These are phyloP conservation scores for Iris macrosiphon DNA, from an alignment of 106 monocot genomes.

Conservation along the genomic window DNA sequence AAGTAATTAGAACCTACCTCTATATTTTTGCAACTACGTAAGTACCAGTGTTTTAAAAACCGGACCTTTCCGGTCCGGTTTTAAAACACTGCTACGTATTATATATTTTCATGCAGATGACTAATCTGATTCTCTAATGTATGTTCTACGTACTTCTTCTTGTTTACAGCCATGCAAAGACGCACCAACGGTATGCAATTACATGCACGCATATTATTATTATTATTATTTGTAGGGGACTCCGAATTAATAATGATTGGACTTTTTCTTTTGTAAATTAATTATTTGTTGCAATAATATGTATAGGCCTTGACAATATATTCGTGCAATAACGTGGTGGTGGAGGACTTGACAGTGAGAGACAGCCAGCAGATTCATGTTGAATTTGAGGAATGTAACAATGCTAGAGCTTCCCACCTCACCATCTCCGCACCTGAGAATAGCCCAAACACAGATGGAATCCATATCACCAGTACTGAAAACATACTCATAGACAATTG, in stretches of 20 bases:
- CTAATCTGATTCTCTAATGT: background rate
- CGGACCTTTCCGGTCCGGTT: too few relatives aligned
- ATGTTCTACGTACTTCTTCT: background rate
- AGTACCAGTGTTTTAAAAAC: too few relatives aligned
- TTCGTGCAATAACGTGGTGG: conserved; percentile 34
- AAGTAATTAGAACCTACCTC: conserved; percentile 14
- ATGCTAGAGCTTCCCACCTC: conserved; percentile 31
- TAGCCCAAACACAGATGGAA: conserved; percentile 89
- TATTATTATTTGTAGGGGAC: background rate
- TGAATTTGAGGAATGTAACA: conserved; percentile 28
- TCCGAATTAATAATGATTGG: background rate
- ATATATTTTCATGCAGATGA: background rate
- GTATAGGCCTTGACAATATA: conserved; percentile 55
- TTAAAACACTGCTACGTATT: too few relatives aligned
- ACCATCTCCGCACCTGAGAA: conserved; percentile 34
- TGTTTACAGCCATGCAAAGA: background rate
- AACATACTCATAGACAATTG: conserved; percentile 42
- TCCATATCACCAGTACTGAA: conserved; percentile 50
- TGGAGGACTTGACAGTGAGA: conserved; percentile 36
- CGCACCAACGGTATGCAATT: conserved; percentile 13
- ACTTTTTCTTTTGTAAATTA: too few relatives aligned
- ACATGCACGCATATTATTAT: too few relatives aligned
- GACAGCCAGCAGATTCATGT: conserved; percentile 85
- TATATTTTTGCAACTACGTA: background rate
- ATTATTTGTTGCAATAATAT: too few relatives aligned